Evolutionary conservation across 306 rosid genomes (phyloP).

Genomic region (Castanea sativa): DNA sequence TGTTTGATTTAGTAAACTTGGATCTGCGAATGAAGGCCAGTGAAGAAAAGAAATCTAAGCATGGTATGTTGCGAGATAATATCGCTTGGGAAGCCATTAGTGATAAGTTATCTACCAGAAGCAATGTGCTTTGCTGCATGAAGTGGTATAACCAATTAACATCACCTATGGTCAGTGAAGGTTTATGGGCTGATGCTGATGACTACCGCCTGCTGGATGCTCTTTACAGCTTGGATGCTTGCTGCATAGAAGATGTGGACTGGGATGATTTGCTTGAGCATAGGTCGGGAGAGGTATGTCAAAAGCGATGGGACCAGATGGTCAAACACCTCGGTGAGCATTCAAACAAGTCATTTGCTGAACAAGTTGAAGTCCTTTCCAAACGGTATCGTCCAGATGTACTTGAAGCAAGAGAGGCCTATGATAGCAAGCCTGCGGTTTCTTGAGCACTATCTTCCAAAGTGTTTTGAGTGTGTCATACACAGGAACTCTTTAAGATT

Average conservation of each 20-base stretch:
- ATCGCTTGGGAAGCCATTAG: conserved; percentile 76
- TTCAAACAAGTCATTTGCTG: conserved; percentile 54
- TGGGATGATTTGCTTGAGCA: conserved; percentile 78
- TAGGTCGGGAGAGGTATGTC: conserved; percentile 63
- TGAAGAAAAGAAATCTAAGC: conserved; percentile 46
- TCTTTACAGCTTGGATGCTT: conserved; percentile 61
- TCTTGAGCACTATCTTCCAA: conserved; percentile 25
- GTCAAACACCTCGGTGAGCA: conserved; percentile 53
- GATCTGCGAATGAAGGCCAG: conserved; percentile 57
- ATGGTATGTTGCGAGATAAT: conserved; percentile 82
- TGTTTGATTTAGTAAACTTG: conserved; percentile 72
- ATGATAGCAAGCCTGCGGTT: conserved; percentile 42
- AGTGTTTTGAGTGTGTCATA: neutral
- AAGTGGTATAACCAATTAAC: conserved; percentile 73
- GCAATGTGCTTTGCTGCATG: conserved; percentile 32
- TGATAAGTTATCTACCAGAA: conserved; percentile 46
- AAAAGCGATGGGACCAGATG: conserved; percentile 86
- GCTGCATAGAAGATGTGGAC: conserved; percentile 65
- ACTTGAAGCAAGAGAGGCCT: conserved; percentile 58
- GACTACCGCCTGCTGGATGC: conserved; percentile 67
- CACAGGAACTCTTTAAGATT: neutral
- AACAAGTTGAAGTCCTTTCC: conserved; percentile 69
- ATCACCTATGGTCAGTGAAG: conserved; percentile 53
- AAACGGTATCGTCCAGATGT: conserved; percentile 53
- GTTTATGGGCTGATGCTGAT: conserved; percentile 66